phyloP scores from a whole-genome alignment of 2,329 filamentous ascomycete genomes.

The Didymosphaeria variabile region DNA sequence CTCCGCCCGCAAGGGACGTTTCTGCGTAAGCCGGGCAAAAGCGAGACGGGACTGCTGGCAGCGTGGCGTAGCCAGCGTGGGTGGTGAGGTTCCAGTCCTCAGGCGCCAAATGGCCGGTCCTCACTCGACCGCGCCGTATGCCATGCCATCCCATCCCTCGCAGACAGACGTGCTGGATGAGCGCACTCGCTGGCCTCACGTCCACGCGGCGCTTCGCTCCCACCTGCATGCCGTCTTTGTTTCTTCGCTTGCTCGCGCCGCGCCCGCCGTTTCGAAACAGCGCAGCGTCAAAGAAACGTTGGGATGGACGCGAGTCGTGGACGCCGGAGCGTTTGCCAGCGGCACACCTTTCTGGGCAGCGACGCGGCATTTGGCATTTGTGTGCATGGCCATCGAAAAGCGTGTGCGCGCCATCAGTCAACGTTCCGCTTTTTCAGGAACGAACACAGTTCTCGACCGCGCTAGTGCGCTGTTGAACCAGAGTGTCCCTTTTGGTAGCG shows the following conservation, averaged over 20 bases:
- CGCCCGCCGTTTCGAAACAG: slow-evolving; percentile 13
- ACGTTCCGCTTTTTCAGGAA: slow-evolving; percentile 8
- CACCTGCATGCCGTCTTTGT: not conserved
- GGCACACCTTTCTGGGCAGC: not conserved
- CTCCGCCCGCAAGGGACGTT: not conserved
- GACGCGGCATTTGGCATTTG: not conserved
- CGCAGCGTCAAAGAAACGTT: slow-evolving; percentile 7
- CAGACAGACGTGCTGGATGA: not conserved
- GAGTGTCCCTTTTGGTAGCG: not conserved
- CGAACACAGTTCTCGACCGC: slow-evolving; percentile 1
- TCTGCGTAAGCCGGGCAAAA: not conserved
- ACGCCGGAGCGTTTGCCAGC: not conserved
- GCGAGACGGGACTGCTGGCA: not conserved
- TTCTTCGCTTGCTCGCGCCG: slow-evolving; percentile 3
- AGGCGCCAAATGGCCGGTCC: slow-evolving; percentile 18
- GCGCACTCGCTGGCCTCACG: not conserved
- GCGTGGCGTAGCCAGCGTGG: slow-evolving; percentile 2
- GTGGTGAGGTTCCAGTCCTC: not conserved
- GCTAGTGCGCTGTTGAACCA: slow-evolving; percentile 1
- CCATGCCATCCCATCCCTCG: not conserved
- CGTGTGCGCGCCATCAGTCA: not conserved
- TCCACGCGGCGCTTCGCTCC: not conserved
- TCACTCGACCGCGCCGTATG: slow-evolving; percentile 16
- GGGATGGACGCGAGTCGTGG: slow-evolving; percentile 12
- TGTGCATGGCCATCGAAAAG: not conserved